Evolutionary conservation across 371 early-diverging fungal genomes (phyloP).

Genomic region (Circinella minor): DNA sequence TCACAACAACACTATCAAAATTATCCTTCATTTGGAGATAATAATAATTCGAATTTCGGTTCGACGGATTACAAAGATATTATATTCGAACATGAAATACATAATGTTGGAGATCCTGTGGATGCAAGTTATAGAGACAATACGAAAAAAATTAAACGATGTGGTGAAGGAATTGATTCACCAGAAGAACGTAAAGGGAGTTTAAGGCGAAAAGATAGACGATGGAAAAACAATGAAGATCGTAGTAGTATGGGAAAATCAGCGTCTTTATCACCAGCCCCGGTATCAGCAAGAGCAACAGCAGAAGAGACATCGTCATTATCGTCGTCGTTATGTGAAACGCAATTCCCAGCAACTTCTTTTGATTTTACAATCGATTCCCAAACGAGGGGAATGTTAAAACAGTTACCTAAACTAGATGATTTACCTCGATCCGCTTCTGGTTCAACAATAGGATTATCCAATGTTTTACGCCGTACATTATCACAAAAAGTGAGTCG

Average conservation of each 20-base stretch:
- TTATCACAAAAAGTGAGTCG: not conserved
- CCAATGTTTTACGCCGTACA: conserved; percentile 20
- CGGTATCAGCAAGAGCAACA: not conserved
- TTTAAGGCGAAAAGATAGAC: conserved; percentile 18
- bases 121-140: conserved; percentile 26
- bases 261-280: not conserved
- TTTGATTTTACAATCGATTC: conserved; percentile 25
- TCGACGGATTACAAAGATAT: not conserved
- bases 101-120: not conserved
- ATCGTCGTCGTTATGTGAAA: not conserved
- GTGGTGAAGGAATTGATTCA: conserved; percentile 5
- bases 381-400: conserved; percentile 13
- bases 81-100: conserved; percentile 9
- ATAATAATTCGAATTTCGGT: not conserved
- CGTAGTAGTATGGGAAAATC: conserved; percentile 6
- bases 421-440: conserved; percentile 18
- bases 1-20: not conserved
- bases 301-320: too few relatives aligned
- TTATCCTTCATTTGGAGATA: not conserved
- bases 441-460: conserved; percentile 7
- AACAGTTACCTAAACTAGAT: conserved; percentile 21
- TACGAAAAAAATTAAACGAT: conserved; percentile 27
- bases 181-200: conserved; percentile 9
- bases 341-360: conserved; percentile 19
- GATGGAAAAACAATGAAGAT: conserved; percentile 16